Evolutionary conservation across 2,329 filamentous ascomycete species (phyloP).

Genomic region (Xylariaceae sp.): DNA sequence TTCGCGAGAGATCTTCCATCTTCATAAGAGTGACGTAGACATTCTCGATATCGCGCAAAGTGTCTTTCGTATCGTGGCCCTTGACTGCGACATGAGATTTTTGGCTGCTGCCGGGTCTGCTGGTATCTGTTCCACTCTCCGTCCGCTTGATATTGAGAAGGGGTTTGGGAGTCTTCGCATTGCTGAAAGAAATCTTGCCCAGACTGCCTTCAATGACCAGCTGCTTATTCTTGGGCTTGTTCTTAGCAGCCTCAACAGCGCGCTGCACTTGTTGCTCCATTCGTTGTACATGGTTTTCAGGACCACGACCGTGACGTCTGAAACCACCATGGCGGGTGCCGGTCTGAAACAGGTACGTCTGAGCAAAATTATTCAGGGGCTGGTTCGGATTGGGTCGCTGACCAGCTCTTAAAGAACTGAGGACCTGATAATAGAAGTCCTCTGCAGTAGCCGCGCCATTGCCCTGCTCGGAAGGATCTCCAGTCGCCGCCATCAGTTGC

Average conservation of each 20-base stretch:
- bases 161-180: slow-evolving; percentile 94
- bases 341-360: slow-evolving; percentile 95
- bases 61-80: slow-evolving; percentile 73
- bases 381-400: slow-evolving; percentile 89
- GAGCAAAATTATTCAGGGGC: slow-evolving; percentile 91
- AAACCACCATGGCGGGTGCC: slow-evolving; percentile 74
- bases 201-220: slow-evolving; percentile 93
- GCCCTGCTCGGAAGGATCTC: slow-evolving; percentile 75
- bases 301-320: slow-evolving; percentile 72
- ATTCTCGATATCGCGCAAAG: slow-evolving; percentile 80
- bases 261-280: slow-evolving; percentile 99
- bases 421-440: slow-evolving; percentile 98
- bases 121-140: slow-evolving; percentile 60
- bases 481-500: slow-evolving; percentile 88
- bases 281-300: slow-evolving; percentile 95
- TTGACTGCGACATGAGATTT: slow-evolving; percentile 29
- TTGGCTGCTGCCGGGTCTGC: slow-evolving; percentile 49
- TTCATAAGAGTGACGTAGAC: slow-evolving; percentile 88
- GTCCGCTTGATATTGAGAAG: slow-evolving; percentile 90
- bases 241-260: slow-evolving; percentile 94
- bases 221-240: slow-evolving; percentile 96
- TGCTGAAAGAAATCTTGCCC: slow-evolving; percentile 98
- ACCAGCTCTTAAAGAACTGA: slow-evolving; percentile 86
- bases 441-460: slow-evolving; percentile 79
- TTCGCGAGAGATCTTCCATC: slow-evolving; percentile 88